Percentiles rank a stretch among this genome's conserved stretches.
phyloP scores from a whole-genome alignment of 768 basidiomycete genomes.

The Suillus weaverae region DNA sequence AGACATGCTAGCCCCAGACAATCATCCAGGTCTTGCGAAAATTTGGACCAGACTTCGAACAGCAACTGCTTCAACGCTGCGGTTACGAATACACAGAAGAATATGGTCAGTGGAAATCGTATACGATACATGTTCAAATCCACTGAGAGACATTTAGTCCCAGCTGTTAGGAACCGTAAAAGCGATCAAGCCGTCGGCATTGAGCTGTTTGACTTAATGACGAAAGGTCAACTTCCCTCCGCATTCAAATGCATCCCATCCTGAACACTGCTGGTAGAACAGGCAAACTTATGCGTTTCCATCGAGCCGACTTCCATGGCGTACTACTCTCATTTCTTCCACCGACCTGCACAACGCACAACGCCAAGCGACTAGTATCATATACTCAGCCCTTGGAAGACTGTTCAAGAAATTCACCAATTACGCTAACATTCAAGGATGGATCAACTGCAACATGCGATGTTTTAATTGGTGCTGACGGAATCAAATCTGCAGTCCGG shows the following conservation, averaged over 20 bases:
- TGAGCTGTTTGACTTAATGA: constrained; percentile 55
- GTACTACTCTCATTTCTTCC: constrained; percentile 53
- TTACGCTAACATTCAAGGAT: constrained; percentile 61
- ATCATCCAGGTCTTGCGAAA: constrained; percentile 22
- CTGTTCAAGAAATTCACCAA: constrained; percentile 20
- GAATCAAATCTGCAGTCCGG: constrained; percentile 57
- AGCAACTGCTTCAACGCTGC: constrained; percentile 17
- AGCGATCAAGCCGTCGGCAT: constrained; percentile 57
- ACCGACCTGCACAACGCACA: constrained; percentile 45
- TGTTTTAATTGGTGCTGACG: constrained; percentile 67
- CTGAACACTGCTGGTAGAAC: constrained; percentile 10
- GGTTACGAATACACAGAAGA: constrained; percentile 23
- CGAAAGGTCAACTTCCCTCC: constrained; percentile 46
- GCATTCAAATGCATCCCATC: not conserved
- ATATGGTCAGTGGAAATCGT: constrained; percentile 16
- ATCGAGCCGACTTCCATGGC: constrained; percentile 67
- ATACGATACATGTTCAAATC: not conserved
- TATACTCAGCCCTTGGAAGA: constrained; percentile 45
- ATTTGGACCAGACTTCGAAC: constrained; percentile 20
- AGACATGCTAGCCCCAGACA: not conserved
- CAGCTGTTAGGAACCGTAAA: constrained; percentile 56
- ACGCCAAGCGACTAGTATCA: constrained; percentile 58
- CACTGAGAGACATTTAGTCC: constrained; percentile 36
- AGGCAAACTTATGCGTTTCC: constrained; percentile 55
- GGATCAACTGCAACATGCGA: constrained; percentile 61